Base-by-base conservation (phyloP, 2,329 filamentous ascomycete species). In the Clonostachys solani region DNA sequence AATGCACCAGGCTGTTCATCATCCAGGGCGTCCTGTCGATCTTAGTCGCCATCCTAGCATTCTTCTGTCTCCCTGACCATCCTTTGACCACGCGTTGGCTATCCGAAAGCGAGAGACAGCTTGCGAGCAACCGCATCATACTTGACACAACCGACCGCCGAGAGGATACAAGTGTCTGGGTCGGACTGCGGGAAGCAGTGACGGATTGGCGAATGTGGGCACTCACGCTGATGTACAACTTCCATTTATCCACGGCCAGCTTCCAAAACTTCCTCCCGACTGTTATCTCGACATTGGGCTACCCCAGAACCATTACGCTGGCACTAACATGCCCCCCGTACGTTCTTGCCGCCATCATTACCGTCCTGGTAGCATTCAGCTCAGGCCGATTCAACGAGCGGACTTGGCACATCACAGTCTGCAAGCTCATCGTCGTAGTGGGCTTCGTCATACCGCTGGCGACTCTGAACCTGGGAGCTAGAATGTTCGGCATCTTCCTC, bases 371-470 rank as follows among this genome's bases (percentile, higher is more conserved):
- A 5, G 67, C 92, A 0, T 92, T 82, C 57, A 66, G 88, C 40
- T 90, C 91, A 0, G 92, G 96, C 61, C 79, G 83, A 2, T 87
- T 86, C 0, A 71, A 79, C 6, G 75, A 80, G 52, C 81, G 92
- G 40, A 92, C 90, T 1, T 65, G 89, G 33, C 94, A 87, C 75
- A 96, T 96, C 60, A 88, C 96, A 29, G 50, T 61, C 15, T 77
- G 86, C 18, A 86, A 87, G 0, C 46, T 87, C 0, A 57, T 96
- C 4, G 90, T 85, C 9, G 84, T 95, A 13, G 66, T 73, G 0
- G 92, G 92, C 0, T 96, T 96, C 61, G 63, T 75, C 37, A 91
- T 96, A 84, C 75, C 58, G 3, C 55, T 54, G 9, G 46, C 54
- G 2, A 61, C 61, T 1, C 37, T 59, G 4, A 60, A 63, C 42